These are phyloP conservation scores for Pythium phragmiticola DNA, from an alignment of 352 stramenopile genomes.

Conservation along the genomic window DNA sequence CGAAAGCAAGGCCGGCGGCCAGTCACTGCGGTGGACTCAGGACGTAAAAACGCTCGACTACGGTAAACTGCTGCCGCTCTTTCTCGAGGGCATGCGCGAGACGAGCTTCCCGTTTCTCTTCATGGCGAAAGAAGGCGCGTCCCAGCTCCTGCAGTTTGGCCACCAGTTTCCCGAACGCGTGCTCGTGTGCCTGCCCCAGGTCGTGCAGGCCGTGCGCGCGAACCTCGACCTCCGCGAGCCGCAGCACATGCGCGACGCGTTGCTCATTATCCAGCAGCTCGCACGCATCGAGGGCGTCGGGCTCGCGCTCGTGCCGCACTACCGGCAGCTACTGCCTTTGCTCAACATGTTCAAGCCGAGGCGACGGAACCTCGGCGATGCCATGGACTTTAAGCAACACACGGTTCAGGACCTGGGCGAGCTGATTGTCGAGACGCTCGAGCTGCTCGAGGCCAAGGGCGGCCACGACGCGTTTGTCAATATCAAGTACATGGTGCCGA, in stretches of 20 bases:
- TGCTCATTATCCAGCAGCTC: conserved; percentile 65
- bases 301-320: conserved; percentile 88
- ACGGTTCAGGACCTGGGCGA: conserved; percentile 78
- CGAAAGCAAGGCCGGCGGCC: conserved; percentile 46
- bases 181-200: conserved; percentile 59
- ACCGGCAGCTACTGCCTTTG: conserved; percentile 87
- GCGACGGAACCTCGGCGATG: conserved; percentile 88
- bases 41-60: conserved; percentile 77
- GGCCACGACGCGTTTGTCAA: conserved; percentile 91
- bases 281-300: conserved; percentile 60
- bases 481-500: conserved; percentile 97
- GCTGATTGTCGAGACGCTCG: conserved; percentile 86
- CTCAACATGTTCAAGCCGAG: conserved; percentile 91
- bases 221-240: conserved; percentile 70
- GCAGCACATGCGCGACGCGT: conserved; percentile 47
- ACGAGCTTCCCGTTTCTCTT: conserved; percentile 73
- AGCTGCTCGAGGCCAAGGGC: conserved; percentile 82
- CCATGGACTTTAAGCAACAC: conserved; percentile 90
- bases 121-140: conserved; percentile 73
- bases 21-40: conserved; percentile 57
- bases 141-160: conserved; percentile 80
- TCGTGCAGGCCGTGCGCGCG: conserved; percentile 65
- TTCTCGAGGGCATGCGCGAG: conserved; percentile 90
- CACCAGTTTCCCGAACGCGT: conserved; percentile 56
- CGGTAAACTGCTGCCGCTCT: conserved; percentile 87